These are phyloP conservation scores for Drechslera avenae DNA, from an alignment of 2,329 filamentous ascomycete genomes.

Conservation along the genomic window DNA sequence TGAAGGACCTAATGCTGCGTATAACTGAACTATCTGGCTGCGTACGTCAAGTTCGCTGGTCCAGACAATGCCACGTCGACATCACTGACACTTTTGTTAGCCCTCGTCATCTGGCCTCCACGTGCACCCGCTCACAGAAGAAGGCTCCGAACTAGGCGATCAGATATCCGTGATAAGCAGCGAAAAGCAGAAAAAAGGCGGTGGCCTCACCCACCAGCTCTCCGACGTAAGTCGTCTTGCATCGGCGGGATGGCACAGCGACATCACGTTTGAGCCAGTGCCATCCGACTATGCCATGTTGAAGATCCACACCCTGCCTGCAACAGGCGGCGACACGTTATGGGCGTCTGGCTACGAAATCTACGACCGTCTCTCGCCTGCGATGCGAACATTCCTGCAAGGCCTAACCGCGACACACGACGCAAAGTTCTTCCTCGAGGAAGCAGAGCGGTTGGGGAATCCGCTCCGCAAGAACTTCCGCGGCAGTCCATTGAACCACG, in stretches of 20 bases:
- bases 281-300: constrained; percentile 50
- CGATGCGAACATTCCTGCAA: constrained; percentile 57
- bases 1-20: constrained; percentile 66
- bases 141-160: constrained; percentile 49
- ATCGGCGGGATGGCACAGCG: constrained; percentile 60
- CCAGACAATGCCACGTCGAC: not conserved
- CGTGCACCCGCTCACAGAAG: constrained; percentile 51
- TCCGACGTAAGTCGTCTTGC: constrained; percentile 48
- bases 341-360: constrained; percentile 52
- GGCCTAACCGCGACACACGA: constrained; percentile 54
- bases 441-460: constrained; percentile 34
- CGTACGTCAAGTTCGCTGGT: constrained; percentile 54
- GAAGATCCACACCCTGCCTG: constrained; percentile 40
- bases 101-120: constrained; percentile 36
- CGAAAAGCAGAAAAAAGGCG: constrained; percentile 40
- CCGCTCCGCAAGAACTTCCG: constrained; percentile 34
- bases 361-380: constrained; percentile 57
- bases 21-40: constrained; percentile 64
- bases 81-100: constrained; percentile 17
- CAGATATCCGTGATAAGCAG: constrained; percentile 50
- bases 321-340: constrained; percentile 46
- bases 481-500: constrained; percentile 62
- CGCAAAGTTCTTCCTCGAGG: constrained; percentile 38
- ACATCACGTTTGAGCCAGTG: constrained; percentile 50
- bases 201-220: constrained; percentile 50